Evolutionary conservation across 2,329 filamentous ascomycete species (phyloP).

Genomic region (Apiospora kogelbergensis): DNA sequence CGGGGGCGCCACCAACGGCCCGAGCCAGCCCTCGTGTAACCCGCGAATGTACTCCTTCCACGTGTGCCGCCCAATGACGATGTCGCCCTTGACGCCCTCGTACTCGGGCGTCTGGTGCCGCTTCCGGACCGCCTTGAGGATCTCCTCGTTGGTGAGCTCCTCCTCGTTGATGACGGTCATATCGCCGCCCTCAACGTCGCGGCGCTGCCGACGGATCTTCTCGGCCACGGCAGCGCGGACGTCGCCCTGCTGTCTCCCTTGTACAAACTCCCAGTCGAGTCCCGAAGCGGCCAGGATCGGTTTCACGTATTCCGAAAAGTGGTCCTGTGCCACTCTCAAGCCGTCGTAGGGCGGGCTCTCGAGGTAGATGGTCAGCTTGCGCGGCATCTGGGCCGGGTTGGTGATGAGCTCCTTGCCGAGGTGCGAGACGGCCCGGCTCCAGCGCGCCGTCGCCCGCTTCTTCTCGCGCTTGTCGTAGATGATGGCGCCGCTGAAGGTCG

Average conservation of each 20-base stretch:
- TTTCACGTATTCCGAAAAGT: slow-evolving; percentile 95
- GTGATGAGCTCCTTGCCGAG: slow-evolving; percentile 76
- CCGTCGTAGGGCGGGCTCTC: slow-evolving; percentile 85
- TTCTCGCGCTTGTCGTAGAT: slow-evolving; percentile 94
- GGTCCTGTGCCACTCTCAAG: slow-evolving; percentile 80
- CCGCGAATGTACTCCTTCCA: slow-evolving; percentile 98
- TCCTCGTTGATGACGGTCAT: slow-evolving; percentile 44
- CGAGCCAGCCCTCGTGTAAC: slow-evolving; percentile 94
- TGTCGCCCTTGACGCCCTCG: slow-evolving; percentile 74
- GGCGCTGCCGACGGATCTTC: slow-evolving; percentile 72
- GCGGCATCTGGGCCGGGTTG: slow-evolving; percentile 67
- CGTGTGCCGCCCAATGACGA: slow-evolving; percentile 85
- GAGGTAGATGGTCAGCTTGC: slow-evolving; percentile 83
- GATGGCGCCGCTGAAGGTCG: slow-evolving; percentile 75
- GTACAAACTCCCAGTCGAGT: slow-evolving; percentile 93
- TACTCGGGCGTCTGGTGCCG: slow-evolving; percentile 69
- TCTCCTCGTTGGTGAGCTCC: slow-evolving; percentile 54
- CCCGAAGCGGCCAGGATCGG: slow-evolving; percentile 86
- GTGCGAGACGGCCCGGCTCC: slow-evolving; percentile 82
- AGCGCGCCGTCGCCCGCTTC: slow-evolving; percentile 80
- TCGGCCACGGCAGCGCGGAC: slow-evolving; percentile 84
- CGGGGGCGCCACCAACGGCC: slow-evolving; percentile 69
- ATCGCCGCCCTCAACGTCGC: slow-evolving; percentile 45
- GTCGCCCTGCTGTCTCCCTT: slow-evolving; percentile 90
- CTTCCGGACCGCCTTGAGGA: slow-evolving; percentile 63